A percentile compares a stretch with the other conserved stretches of the same genome.
Conservation (phyloP, 2,329 filamentous ascomycete genomes). For the Calonectria pseudoturangicola region DNA sequence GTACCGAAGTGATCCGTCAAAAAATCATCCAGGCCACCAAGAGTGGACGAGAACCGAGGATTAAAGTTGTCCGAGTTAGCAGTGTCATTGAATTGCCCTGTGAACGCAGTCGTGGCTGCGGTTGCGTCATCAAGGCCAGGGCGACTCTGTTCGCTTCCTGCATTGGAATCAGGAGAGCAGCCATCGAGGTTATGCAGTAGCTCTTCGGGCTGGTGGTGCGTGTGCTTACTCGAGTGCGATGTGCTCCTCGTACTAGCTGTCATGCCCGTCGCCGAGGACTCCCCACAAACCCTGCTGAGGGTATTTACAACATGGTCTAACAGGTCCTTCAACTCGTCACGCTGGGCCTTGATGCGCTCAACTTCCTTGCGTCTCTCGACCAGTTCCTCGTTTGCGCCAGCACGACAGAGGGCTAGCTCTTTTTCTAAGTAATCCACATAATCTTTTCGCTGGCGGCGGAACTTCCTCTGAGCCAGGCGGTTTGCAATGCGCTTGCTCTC, state of each 20-base stretch:
- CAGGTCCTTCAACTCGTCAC: background rate
- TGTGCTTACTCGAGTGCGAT: background rate
- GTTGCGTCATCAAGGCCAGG: background rate
- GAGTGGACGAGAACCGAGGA: background rate
- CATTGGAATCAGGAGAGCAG: background rate
- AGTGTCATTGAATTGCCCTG: too few relatives aligned
- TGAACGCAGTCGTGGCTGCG: background rate
- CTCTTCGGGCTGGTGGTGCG: background rate
- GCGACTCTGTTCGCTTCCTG: too few relatives aligned
- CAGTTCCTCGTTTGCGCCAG: background rate
- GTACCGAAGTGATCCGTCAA: background rate
- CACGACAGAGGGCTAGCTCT: background rate
- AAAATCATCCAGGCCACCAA: background rate
- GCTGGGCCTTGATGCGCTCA: constrained; percentile 1
- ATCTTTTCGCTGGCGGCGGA: constrained; percentile 4
- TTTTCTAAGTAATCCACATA: constrained; percentile 10
- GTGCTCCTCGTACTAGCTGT: background rate
- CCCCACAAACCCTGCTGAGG: background rate
- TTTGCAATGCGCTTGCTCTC: constrained; percentile 8
- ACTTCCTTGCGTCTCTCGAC: background rate
- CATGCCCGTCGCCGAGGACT: background rate
- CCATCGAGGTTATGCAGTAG: background rate
- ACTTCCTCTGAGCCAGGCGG: constrained; percentile 5
- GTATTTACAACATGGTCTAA: constrained; percentile 9
- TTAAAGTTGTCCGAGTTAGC: background rate